These are phyloP conservation scores for Podaxis sp. DNA, from an alignment of 768 basidiomycete species.

Conservation along the genomic window DNA sequence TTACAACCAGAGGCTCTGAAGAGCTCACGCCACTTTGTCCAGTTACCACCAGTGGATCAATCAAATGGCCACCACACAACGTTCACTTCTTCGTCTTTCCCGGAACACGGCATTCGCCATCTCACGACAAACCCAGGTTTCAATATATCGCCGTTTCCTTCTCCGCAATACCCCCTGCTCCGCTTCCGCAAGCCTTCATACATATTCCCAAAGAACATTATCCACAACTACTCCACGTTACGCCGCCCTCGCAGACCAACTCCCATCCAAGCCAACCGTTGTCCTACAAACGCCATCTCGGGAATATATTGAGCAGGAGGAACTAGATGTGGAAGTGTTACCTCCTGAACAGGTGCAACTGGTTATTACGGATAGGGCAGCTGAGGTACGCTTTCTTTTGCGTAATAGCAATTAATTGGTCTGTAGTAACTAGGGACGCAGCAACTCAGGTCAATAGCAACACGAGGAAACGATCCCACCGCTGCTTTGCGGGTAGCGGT, in stretches of 20 bases:
- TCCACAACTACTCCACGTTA: slow-evolving; percentile 23
- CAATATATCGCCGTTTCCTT: background rate
- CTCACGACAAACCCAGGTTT: background rate
- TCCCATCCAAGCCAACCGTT: slow-evolving; percentile 46
- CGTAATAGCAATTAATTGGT: background rate
- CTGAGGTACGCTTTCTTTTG: slow-evolving; percentile 50
- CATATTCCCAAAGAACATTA: slow-evolving; percentile 13
- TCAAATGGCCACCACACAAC: slow-evolving; percentile 1
- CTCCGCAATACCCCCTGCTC: background rate
- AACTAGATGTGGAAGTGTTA: slow-evolving; percentile 62
- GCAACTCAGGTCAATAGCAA: slow-evolving; percentile 77
- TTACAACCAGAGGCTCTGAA: background rate
- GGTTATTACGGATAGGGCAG: slow-evolving; percentile 70
- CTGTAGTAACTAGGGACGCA: slow-evolving; percentile 28
- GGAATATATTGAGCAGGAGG: slow-evolving; percentile 56
- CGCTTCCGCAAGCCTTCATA: background rate
- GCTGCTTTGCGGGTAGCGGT: slow-evolving; percentile 81
- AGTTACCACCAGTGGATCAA: background rate
- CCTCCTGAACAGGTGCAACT: slow-evolving; percentile 53
- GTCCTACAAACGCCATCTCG: slow-evolving; percentile 51
- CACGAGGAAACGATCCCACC: slow-evolving; percentile 58
- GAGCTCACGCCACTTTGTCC: too few relatives aligned
- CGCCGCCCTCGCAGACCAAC: slow-evolving; percentile 41
- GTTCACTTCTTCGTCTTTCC: slow-evolving; percentile 1
- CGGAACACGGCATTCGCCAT: background rate